phyloP scores from a whole-genome alignment of 2,329 filamentous ascomycete genomes.

The Ophiocordyceps sinensis region DNA sequence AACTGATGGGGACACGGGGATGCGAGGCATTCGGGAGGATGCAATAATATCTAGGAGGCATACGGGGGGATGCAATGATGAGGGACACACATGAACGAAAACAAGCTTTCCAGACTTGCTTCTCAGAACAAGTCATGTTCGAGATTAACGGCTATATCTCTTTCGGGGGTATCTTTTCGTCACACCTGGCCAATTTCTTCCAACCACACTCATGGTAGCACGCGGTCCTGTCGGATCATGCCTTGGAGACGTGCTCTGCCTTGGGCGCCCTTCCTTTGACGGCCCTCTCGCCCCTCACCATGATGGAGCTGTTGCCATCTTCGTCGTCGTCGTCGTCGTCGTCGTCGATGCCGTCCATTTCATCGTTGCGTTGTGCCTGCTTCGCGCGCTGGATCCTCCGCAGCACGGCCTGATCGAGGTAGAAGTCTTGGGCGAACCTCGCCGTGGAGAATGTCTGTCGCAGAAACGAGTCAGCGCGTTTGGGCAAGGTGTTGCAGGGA shows the following conservation, averaged over 20 bases:
- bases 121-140: neutral
- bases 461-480: neutral
- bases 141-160: neutral
- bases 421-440: constrained; percentile 32
- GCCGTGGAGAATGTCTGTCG: constrained; percentile 29
- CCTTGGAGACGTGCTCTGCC: constrained; percentile 3
- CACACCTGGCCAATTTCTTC: neutral
- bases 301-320: constrained; percentile 7
- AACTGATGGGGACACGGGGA: too few species aligned
- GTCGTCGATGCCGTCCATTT: constrained; percentile 22
- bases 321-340: constrained; percentile 11
- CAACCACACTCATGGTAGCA: neutral
- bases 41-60: too few species aligned
- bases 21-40: too few species aligned
- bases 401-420: constrained; percentile 38
- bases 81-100: too few species aligned
- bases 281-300: constrained; percentile 10
- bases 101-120: neutral
- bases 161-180: constrained; percentile 4
- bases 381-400: constrained; percentile 43
- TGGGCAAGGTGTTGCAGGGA: neutral
- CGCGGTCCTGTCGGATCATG: neutral
- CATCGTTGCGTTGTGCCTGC: constrained; percentile 27
- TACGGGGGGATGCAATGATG: too few species aligned
- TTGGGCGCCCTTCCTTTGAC: constrained; percentile 9